Evolutionary conservation across 2,329 filamentous ascomycete genomes (phyloP).

Genomic region (Ascochyta fabae): DNA sequence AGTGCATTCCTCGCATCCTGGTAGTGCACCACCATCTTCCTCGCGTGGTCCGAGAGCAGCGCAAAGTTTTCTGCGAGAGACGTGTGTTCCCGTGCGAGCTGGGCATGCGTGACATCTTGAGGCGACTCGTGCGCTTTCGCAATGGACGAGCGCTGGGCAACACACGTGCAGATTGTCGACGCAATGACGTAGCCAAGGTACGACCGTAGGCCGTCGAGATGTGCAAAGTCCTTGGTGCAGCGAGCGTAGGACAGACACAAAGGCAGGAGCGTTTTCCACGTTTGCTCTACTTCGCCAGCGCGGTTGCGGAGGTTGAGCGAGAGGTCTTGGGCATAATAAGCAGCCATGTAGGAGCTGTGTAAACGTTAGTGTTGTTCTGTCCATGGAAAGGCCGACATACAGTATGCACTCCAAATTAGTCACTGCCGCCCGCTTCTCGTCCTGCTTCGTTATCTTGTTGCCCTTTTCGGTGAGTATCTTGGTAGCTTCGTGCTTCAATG

Average conservation of each 20-base stretch:
- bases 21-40: conserved; percentile 33
- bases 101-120: conserved; percentile 31
- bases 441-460: conserved; percentile 36
- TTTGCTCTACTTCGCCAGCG: conserved; percentile 42
- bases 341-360: conserved; percentile 47
- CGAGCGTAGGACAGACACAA: conserved; percentile 42
- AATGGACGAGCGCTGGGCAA: conserved; percentile 33
- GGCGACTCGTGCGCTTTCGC: conserved; percentile 37
- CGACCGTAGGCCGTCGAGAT: conserved; percentile 51
- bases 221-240: conserved; percentile 42
- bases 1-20: conserved; percentile 39
- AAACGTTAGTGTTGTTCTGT: conserved; percentile 22
- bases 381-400: conserved; percentile 24
- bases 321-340: conserved; percentile 44
- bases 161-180: conserved; percentile 44
- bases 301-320: conserved; percentile 38
- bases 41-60: conserved; percentile 36
- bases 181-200: conserved; percentile 51
- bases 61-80: conserved; percentile 34
- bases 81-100: conserved; percentile 33
- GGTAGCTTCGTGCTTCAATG: conserved; percentile 55
- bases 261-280: conserved; percentile 48
- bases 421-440: conserved; percentile 49
- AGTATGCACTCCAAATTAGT: conserved; percentile 56
- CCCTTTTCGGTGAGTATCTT: conserved; percentile 41